phyloP scores from a whole-genome alignment of 768 basidiomycete species.

The Suillus luteus region DNA sequence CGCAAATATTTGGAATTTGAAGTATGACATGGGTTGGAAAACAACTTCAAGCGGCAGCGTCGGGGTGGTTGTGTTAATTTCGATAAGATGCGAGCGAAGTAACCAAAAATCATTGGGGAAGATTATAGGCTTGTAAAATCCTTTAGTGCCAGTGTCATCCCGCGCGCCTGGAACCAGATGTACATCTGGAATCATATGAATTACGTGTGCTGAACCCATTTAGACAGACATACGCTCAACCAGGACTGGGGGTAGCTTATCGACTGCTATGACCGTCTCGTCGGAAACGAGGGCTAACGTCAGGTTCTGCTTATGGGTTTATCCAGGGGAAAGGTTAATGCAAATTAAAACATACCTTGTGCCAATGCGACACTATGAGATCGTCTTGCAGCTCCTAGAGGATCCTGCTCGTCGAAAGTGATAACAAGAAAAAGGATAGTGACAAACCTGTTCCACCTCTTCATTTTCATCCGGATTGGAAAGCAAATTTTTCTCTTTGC shows the following conservation, averaged over 20 bases:
- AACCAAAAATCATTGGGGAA: conserved; percentile 98
- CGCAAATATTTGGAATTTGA: conserved; percentile 87
- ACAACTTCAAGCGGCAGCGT: conserved; percentile 77
- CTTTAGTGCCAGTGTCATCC: conserved; percentile 64
- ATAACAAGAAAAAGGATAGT: conserved; percentile 9
- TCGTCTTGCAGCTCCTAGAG: conserved; percentile 43
- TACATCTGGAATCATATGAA: conserved; percentile 50
- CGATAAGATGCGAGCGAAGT: conserved; percentile 75
- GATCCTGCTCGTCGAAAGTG: conserved; percentile 15
- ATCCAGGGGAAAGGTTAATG: conserved; percentile 12
- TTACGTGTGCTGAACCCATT: conserved; percentile 6
- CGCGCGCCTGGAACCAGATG: conserved; percentile 59
- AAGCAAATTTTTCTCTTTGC: conserved; percentile 85
- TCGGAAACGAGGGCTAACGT: conserved; percentile 87
- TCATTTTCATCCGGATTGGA: conserved; percentile 39
- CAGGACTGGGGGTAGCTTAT: conserved; percentile 58
- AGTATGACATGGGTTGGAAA: conserved; percentile 82
- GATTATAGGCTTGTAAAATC: conserved; percentile 83
- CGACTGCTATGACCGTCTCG: conserved; percentile 51
- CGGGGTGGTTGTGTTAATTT: conserved; percentile 84
- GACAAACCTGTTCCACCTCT: conserved; percentile 54
- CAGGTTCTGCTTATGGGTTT: conserved; percentile 59
- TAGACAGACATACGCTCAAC: conserved; percentile 54
- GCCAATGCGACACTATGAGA: conserved; percentile 82
- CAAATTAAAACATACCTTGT: conserved; percentile 48